phyloP scores from a whole-genome alignment of 2,329 filamentous ascomycete genomes.

The Phialocephala subalpina region DNA sequence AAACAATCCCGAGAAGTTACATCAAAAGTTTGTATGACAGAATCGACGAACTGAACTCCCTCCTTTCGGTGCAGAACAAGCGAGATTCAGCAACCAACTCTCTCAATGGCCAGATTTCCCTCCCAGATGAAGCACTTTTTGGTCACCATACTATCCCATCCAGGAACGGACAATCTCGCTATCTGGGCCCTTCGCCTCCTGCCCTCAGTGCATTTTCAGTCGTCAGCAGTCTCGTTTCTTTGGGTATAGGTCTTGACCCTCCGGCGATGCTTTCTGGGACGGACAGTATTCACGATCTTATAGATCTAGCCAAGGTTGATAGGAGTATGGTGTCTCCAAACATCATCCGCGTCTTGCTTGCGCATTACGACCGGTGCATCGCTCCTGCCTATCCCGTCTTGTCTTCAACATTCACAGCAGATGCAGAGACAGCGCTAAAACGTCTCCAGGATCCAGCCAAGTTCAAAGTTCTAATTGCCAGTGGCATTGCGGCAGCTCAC shows the following conservation, averaged over 20 bases:
- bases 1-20: neutral
- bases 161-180: neutral
- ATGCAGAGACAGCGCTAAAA: neutral
- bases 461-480: neutral
- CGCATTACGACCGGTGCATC: neutral
- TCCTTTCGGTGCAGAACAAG: neutral
- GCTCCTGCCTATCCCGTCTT: neutral
- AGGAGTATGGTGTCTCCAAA: neutral
- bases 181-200: neutral
- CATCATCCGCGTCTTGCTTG: neutral
- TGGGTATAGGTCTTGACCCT: neutral
- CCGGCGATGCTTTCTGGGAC: neutral
- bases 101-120: neutral
- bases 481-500: neutral
- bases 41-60: neutral
- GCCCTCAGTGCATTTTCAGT: neutral
- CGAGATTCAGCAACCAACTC: neutral
- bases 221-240: neutral
- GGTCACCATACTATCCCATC: neutral
- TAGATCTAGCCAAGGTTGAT: neutral
- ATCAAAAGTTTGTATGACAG: neutral
- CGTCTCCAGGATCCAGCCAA: neutral
- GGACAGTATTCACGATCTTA: neutral
- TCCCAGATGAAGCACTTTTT: neutral
- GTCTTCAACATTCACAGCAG: neutral